Percentiles rank a stretch among this genome's conserved stretches.
Evolutionary conservation across 257 asterid species (phyloP).

Genomic region (Haberlea rhodopensis): DNA sequence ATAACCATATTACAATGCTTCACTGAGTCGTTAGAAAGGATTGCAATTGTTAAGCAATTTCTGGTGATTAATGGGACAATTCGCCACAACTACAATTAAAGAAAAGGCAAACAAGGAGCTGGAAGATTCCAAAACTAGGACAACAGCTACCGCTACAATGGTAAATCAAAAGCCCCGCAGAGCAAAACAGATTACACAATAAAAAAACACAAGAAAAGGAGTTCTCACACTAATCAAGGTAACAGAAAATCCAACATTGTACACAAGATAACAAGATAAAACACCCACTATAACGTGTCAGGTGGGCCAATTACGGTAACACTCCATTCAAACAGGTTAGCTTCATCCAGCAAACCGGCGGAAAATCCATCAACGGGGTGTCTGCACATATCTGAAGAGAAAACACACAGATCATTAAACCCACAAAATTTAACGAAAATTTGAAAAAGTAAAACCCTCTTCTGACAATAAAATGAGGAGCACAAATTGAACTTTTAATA

Average conservation of each 20-base stretch:
- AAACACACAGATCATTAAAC: constrained; percentile 49
- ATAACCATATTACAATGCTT: no score
- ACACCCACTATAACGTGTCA: constrained; percentile 82
- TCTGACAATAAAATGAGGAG: not conserved
- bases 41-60: no score
- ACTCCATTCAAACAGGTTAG: constrained; percentile 91
- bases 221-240: constrained; percentile 10
- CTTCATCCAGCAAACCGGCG: constrained; percentile 88
- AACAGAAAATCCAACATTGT: constrained; percentile 12
- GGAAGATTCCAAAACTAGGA: constrained; percentile 11
- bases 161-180: not conserved
- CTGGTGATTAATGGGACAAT: no score
- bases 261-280: not conserved
- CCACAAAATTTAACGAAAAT: constrained; percentile 28
- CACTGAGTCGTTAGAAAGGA: no score
- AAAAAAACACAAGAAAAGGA: not conserved
- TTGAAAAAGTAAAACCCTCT: constrained; percentile 19
- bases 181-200: constrained; percentile 2
- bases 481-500: not conserved
- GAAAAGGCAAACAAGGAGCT: not conserved
- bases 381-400: constrained; percentile 75
- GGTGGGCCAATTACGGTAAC: constrained; percentile 97
- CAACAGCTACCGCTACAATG: not conserved
- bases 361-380: constrained; percentile 97
- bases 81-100: not conserved